Conservation (phyloP, 2,329 filamentous ascomycete species). For the Epichloe scottii region DNA sequence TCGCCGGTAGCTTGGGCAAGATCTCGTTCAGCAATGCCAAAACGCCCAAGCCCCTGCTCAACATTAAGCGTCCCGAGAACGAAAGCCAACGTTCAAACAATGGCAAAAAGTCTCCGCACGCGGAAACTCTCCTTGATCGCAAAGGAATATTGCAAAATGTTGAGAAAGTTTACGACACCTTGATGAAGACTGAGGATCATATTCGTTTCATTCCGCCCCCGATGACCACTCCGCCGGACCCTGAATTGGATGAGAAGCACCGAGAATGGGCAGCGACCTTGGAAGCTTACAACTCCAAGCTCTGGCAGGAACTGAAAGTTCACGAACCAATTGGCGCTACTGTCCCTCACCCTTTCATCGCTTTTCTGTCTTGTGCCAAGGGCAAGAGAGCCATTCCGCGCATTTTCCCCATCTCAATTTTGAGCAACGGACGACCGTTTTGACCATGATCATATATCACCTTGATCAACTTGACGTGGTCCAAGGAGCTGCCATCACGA, state of each 20-base stretch:
- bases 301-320: slow-evolving; percentile 84
- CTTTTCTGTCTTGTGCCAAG: slow-evolving; percentile 86
- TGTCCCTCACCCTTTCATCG: slow-evolving; percentile 83
- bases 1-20: slow-evolving; percentile 91
- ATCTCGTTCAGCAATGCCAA: slow-evolving; percentile 99
- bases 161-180: slow-evolving; percentile 71
- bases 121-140: slow-evolving; percentile 50
- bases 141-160: slow-evolving; percentile 79
- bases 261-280: slow-evolving; percentile 55
- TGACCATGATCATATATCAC: slow-evolving; percentile 92
- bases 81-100: slow-evolving; percentile 41
- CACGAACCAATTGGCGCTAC: slow-evolving; percentile 78
- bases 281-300: slow-evolving; percentile 58
- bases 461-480: slow-evolving; percentile 88
- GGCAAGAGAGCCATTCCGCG: slow-evolving; percentile 93
- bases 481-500: slow-evolving; percentile 60
- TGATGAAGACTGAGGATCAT: slow-evolving; percentile 93
- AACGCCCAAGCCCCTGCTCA: slow-evolving; percentile 86
- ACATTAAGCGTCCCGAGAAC: slow-evolving; percentile 79
- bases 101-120: slow-evolving; percentile 27
- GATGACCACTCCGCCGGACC: slow-evolving; percentile 43
- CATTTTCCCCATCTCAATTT: slow-evolving; percentile 84
- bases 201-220: slow-evolving; percentile 62
- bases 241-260: slow-evolving; percentile 59
- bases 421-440: slow-evolving; percentile 84